Evolutionary conservation across 2,329 filamentous ascomycete species (phyloP).

Genomic region (Cryphonectria parasitica): DNA sequence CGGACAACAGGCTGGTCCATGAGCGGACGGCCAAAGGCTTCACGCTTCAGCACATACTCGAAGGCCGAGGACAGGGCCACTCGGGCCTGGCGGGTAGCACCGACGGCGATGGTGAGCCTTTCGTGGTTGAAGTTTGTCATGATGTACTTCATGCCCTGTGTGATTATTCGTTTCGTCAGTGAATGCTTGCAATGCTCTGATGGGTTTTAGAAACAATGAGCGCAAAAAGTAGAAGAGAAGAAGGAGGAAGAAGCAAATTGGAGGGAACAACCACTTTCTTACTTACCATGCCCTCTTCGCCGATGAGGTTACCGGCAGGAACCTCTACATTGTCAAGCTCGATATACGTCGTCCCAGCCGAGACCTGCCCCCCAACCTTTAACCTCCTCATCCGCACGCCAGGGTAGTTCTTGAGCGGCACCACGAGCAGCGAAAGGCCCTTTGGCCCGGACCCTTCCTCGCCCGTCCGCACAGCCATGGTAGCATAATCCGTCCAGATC

Average conservation of each 20-base stretch:
- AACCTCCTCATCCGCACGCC: slow-evolving; percentile 71
- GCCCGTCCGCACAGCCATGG: slow-evolving; percentile 76
- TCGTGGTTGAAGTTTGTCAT: slow-evolving; percentile 86
- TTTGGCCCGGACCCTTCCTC: slow-evolving; percentile 57
- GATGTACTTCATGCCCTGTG: slow-evolving; percentile 70
- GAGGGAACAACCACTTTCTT: no score
- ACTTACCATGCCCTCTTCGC: slow-evolving; percentile 57
- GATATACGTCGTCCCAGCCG: slow-evolving; percentile 74
- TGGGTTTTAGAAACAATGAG: no score
- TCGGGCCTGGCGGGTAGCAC: slow-evolving; percentile 62
- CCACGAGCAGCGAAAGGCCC: slow-evolving; percentile 69
- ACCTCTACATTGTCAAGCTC: slow-evolving; percentile 77
- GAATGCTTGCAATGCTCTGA: no score
- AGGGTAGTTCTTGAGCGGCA: slow-evolving; percentile 68
- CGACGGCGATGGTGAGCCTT: slow-evolving; percentile 68
- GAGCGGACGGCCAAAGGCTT: slow-evolving; percentile 52
- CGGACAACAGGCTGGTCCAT: slow-evolving; percentile 77
- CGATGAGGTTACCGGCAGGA: slow-evolving; percentile 71
- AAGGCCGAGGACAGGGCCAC: slow-evolving; percentile 44
- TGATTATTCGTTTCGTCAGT: no score
- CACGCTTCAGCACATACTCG: slow-evolving; percentile 44
- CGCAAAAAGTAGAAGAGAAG: no score
- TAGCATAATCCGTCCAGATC: slow-evolving; percentile 54
- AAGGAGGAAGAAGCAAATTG: no score
- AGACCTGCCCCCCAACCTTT: slow-evolving; percentile 67